Evolutionary conservation across 129 eudicot genomes (phyloP).

Genomic region (Arctium lappa): DNA sequence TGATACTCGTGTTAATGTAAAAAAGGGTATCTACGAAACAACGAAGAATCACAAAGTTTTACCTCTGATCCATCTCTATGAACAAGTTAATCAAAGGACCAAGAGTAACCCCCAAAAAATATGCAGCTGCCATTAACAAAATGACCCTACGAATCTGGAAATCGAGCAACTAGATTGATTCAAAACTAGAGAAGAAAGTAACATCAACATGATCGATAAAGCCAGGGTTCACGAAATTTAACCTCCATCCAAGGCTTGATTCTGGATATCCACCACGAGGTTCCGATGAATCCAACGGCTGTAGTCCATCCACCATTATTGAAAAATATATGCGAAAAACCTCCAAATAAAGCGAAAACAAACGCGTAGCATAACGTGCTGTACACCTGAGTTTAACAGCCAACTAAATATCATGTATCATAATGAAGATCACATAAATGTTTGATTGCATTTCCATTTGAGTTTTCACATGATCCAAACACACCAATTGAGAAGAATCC

Average conservation of each 20-base stretch:
- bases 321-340: neutral
- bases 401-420: neutral
- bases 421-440: neutral
- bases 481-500: neutral
- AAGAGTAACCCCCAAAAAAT: neutral
- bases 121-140: neutral
- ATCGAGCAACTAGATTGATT: neutral
- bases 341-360: neutral
- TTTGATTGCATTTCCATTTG: neutral
- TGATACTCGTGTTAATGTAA: too few species aligned
- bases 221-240: neutral
- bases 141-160: neutral
- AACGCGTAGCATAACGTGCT: neutral
- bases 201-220: neutral
- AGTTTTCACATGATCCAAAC: neutral
- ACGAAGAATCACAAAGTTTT: neutral
- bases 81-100: neutral
- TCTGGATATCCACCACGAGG: neutral
- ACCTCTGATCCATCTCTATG: neutral
- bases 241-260: constrained; percentile 5
- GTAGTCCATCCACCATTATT: neutral
- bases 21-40: neutral
- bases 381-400: neutral
- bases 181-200: neutral
- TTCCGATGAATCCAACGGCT: constrained; percentile 5